These are phyloP conservation scores for Fremontodendron californicum DNA, from an alignment of 345 rosid species.

Conservation along the genomic window DNA sequence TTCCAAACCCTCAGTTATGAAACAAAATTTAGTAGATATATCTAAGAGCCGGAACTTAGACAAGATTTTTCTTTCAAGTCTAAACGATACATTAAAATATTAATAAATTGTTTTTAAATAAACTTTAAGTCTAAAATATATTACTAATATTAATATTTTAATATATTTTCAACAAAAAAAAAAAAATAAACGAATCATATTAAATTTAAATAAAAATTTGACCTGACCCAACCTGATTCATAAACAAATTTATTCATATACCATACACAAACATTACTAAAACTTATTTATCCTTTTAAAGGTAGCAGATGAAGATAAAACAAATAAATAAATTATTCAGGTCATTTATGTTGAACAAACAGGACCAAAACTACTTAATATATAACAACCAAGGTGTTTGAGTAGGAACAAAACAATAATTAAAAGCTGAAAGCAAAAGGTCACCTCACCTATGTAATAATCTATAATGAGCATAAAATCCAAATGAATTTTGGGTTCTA, in stretches of 20 bases:
- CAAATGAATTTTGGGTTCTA: neutral
- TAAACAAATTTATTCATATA: no score
- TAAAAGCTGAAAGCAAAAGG: slow-evolving; percentile 3
- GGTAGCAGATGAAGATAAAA: neutral
- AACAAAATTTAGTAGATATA: neutral
- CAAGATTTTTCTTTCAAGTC: no score
- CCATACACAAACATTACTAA: neutral
- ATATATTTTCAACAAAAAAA: no score
- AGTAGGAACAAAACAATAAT: neutral
- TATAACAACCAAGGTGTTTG: neutral
- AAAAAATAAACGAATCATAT: no score
- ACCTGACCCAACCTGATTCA: no score
- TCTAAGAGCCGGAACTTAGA: no score
- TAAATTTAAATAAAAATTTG: no score
- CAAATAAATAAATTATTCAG: neutral
- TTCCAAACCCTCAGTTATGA: neutral
- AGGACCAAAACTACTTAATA: neutral
- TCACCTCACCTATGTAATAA: neutral
- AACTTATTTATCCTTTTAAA: neutral
- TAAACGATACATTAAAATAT: no score
- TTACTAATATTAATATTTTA: no score
- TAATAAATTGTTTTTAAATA: no score
- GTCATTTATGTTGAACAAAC: neutral
- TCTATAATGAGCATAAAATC: neutral
- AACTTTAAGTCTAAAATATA: no score